Evolutionary conservation across 768 basidiomycete species (phyloP).

Genomic region (Peribolospora baueri): DNA sequence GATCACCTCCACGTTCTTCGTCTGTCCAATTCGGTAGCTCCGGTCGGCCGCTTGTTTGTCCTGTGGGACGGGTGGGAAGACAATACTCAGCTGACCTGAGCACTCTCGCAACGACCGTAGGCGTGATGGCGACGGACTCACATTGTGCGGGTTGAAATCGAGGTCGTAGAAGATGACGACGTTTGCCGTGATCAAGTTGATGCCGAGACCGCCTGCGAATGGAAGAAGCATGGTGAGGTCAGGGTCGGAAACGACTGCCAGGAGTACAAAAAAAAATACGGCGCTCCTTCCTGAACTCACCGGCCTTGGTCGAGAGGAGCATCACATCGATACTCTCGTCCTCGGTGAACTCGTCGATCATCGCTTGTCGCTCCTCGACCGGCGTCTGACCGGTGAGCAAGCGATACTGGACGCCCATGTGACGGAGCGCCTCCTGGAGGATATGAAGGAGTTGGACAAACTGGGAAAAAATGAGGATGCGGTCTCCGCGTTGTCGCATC

Average conservation of each 20-base stretch:
- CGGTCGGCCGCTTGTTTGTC: slow-evolving; percentile 94
- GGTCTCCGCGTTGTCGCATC: slow-evolving; percentile 43
- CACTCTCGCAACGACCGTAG: background rate
- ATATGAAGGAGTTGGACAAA: slow-evolving; percentile 94
- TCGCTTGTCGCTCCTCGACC: slow-evolving; percentile 71
- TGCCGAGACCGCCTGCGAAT: slow-evolving; percentile 81
- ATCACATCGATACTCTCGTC: slow-evolving; percentile 70
- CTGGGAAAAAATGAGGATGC: slow-evolving; percentile 85
- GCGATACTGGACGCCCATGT: slow-evolving; percentile 46
- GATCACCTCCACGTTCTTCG: slow-evolving; percentile 76
- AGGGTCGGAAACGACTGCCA: background rate
- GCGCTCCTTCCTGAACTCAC: slow-evolving; percentile 13
- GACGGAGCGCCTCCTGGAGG: slow-evolving; percentile 52
- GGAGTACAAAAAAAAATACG: background rate
- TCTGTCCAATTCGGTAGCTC: slow-evolving; percentile 89
- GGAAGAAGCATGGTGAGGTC: slow-evolving; percentile 40
- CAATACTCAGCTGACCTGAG: background rate
- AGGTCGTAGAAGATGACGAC: slow-evolving; percentile 89
- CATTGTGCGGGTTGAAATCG: slow-evolving; percentile 78
- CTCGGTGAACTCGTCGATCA: slow-evolving; percentile 89
- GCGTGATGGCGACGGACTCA: background rate
- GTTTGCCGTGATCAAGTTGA: slow-evolving; percentile 84
- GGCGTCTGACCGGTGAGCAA: slow-evolving; percentile 78
- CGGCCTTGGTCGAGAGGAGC: slow-evolving; percentile 73
- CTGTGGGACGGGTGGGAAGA: slow-evolving; percentile 28